Evolutionary conservation across 192 early-diverging fungal species (phyloP).

Genomic region (Gryganskiella cystojenkinii): DNA sequence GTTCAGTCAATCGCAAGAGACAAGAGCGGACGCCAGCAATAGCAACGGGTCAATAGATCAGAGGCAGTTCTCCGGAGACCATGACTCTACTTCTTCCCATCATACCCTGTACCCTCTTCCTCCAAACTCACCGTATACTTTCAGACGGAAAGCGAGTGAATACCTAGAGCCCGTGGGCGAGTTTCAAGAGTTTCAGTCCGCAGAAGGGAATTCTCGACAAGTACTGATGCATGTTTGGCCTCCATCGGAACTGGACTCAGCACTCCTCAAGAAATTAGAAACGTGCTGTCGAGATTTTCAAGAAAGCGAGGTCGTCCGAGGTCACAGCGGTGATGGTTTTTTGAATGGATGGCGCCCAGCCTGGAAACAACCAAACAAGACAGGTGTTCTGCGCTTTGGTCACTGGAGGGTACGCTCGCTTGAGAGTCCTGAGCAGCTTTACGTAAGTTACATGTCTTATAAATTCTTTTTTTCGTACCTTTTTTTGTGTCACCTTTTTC

Average conservation of each 20-base stretch:
- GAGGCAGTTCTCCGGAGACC: too few species aligned
- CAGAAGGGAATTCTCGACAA: constrained; percentile 51
- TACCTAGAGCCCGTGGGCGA: constrained; percentile 46
- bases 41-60: too few species aligned
- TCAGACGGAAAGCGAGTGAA: constrained; percentile 27
- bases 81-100: not conserved
- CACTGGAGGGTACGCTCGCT: constrained; percentile 45
- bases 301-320: constrained; percentile 36
- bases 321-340: constrained; percentile 51
- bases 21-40: too few species aligned
- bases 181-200: constrained; percentile 49
- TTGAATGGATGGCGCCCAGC: constrained; percentile 50
- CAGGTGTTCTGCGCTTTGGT: constrained; percentile 44
- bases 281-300: constrained; percentile 44
- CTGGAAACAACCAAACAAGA: constrained; percentile 35
- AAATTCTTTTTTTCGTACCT: not conserved
- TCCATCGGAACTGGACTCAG: constrained; percentile 20
- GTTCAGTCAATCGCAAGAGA: too few species aligned
- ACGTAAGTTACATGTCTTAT: constrained; percentile 11
- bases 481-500: not conserved
- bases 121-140: constrained; percentile 28
- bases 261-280: constrained; percentile 38
- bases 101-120: constrained; percentile 23
- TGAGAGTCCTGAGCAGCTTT: constrained; percentile 20
- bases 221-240: constrained; percentile 51